phyloP scores from a whole-genome alignment of 2,329 filamentous ascomycete species.

The Colletotrichum somersetense region DNA sequence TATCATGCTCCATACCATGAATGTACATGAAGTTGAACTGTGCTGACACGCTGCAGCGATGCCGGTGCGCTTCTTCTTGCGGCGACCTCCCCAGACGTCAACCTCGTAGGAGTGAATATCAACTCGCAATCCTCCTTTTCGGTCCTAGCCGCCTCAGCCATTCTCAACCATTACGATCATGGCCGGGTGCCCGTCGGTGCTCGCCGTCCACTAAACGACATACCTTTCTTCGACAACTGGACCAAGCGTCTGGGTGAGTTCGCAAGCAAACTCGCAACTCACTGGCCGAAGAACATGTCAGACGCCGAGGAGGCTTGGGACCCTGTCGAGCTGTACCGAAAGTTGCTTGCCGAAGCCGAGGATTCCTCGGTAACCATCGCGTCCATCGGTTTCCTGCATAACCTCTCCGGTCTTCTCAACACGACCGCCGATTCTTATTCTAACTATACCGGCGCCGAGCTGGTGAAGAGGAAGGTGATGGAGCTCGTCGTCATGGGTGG shows the following conservation, averaged over 20 bases:
- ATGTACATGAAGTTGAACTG: neutral
- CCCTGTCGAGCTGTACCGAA: slow-evolving; percentile 60
- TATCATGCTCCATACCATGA: neutral
- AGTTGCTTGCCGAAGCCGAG: slow-evolving; percentile 53
- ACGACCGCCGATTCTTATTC: slow-evolving; percentile 57
- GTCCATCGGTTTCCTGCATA: slow-evolving; percentile 61
- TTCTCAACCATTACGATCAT: slow-evolving; percentile 57
- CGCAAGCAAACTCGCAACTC: slow-evolving; percentile 59
- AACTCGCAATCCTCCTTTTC: slow-evolving; percentile 58
- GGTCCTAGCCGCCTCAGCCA: slow-evolving; percentile 54
- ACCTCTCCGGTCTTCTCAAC: slow-evolving; percentile 61
- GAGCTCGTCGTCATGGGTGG: slow-evolving; percentile 68
- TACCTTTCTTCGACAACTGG: slow-evolving; percentile 59
- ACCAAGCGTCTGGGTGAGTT: slow-evolving; percentile 57
- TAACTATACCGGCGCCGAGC: slow-evolving; percentile 53
- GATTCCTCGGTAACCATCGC: slow-evolving; percentile 59
- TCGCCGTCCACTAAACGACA: slow-evolving; percentile 55
- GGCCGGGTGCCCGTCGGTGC: slow-evolving; percentile 53
- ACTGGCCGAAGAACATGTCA: slow-evolving; percentile 54
- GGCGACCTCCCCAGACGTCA: slow-evolving; percentile 51
- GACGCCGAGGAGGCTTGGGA: slow-evolving; percentile 54
- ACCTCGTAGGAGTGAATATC: slow-evolving; percentile 57
- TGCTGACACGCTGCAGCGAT: slow-evolving; percentile 49
- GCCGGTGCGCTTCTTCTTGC: slow-evolving; percentile 57
- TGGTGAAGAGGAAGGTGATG: slow-evolving; percentile 59